Evolutionary conservation across 2,329 filamentous ascomycete species (phyloP).

Genomic region (Juglanconis juglandina): DNA sequence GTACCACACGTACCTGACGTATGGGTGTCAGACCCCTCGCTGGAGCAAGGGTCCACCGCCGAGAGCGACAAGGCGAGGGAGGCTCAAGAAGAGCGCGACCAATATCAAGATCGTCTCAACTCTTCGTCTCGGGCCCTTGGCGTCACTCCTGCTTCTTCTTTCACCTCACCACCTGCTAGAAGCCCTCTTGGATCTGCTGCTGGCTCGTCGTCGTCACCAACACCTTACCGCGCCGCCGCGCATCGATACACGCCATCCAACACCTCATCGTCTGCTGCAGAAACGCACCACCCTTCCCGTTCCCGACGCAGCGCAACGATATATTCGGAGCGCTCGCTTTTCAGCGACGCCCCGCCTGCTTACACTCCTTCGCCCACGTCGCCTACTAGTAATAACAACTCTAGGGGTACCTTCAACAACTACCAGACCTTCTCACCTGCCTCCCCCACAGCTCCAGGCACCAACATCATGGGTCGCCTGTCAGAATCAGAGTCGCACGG

Average conservation of each 20-base stretch:
- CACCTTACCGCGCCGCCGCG: background rate
- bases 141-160: background rate
- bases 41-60: conserved; percentile 32
- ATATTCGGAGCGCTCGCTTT: conserved; percentile 29
- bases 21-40: conserved; percentile 46
- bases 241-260: conserved; percentile 16
- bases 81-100: conserved; percentile 37
- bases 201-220: background rate
- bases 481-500: conserved; percentile 37
- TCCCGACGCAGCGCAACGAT: conserved; percentile 24
- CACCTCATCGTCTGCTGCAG: conserved; percentile 15
- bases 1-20: conserved; percentile 46
- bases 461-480: conserved; percentile 36
- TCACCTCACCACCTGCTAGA: background rate
- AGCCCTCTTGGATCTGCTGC: background rate
- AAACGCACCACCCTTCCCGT: conserved; percentile 20
- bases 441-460: conserved; percentile 3
- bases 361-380: conserved; percentile 43
- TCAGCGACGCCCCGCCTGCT: conserved; percentile 46
- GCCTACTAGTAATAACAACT: conserved; percentile 21
- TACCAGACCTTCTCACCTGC: conserved; percentile 43
- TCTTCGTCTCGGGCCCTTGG: no score
- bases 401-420: conserved; percentile 22
- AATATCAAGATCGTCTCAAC: background rate
- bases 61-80: conserved; percentile 41